A percentile compares a stretch with the other conserved stretches of the same genome.
Conservation (phyloP, 495 filamentous ascomycete genomes). For the Bathelium albidoporum region DNA sequence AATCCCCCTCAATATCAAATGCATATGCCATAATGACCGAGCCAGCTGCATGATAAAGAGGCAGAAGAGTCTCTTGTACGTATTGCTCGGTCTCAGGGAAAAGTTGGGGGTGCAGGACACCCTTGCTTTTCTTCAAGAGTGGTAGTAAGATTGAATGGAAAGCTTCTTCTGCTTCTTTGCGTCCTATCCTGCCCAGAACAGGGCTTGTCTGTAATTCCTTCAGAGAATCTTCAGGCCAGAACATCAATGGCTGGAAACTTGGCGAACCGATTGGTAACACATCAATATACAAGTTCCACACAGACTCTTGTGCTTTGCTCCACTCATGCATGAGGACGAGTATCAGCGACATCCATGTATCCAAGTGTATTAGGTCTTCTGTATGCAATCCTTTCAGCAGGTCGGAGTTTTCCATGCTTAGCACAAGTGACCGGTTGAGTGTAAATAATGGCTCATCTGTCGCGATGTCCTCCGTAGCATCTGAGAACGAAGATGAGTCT, state of each 20-base stretch:
- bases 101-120: slow-evolving; percentile 42
- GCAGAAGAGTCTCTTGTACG: slow-evolving; percentile 40
- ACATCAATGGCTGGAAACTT: slow-evolving; percentile 83
- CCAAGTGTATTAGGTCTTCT: slow-evolving; percentile 19
- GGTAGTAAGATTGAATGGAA: slow-evolving; percentile 56
- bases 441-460: slow-evolving; percentile 58
- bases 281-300: slow-evolving; percentile 73
- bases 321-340: slow-evolving; percentile 74
- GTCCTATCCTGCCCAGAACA: slow-evolving; percentile 69
- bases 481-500: too few species aligned
- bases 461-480: slow-evolving; percentile 46
- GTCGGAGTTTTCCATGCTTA: slow-evolving; percentile 33
- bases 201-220: slow-evolving; percentile 65
- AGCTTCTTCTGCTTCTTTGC: slow-evolving; percentile 55
- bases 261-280: slow-evolving; percentile 48
- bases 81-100: slow-evolving; percentile 27
- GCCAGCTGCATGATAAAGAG: slow-evolving; percentile 66
- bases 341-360: slow-evolving; percentile 57
- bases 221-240: slow-evolving; percentile 69
- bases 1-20: slow-evolving; percentile 62
- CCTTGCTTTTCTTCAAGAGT: slow-evolving; percentile 39
- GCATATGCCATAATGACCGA: slow-evolving; percentile 90
- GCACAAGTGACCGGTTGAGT: slow-evolving; percentile 46
- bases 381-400: slow-evolving; percentile 17
- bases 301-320: slow-evolving; percentile 46